phyloP scores from a whole-genome alignment of 352 stramenopile species.

The Elongisporangium undulatum region DNA sequence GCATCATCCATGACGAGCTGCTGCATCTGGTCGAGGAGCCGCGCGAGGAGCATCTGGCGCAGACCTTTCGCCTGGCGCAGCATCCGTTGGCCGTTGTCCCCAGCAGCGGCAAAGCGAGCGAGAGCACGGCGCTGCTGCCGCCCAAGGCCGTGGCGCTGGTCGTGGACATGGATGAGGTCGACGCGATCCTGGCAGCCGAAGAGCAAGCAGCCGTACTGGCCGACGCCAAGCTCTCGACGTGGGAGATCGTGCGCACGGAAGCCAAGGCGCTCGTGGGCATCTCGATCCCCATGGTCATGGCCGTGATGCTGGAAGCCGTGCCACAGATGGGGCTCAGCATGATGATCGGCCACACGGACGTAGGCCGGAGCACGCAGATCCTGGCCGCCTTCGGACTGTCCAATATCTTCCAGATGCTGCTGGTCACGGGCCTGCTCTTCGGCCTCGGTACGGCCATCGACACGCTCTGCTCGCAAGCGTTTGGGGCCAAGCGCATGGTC shows the following conservation, averaged over 20 bases:
- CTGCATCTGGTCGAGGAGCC: constrained; percentile 46
- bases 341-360: constrained; percentile 20
- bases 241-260: constrained; percentile 12
- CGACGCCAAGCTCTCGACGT: constrained; percentile 17
- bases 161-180: constrained; percentile 22
- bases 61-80: background rate
- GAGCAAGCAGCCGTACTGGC: constrained; percentile 20
- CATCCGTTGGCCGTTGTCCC: background rate
- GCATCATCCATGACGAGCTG: constrained; percentile 43
- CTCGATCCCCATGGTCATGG: constrained; percentile 8
- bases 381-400: constrained; percentile 20
- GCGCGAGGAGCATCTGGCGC: constrained; percentile 24
- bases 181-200: constrained; percentile 28
- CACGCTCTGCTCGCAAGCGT: constrained; percentile 28
- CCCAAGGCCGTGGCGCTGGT: constrained; percentile 2
- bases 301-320: constrained; percentile 6
- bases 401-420: constrained; percentile 6
- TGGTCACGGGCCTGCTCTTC: constrained; percentile 24
- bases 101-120: background rate
- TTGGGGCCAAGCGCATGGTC: constrained; percentile 21
- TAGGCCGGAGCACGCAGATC: constrained; percentile 11
- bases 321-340: constrained; percentile 8
- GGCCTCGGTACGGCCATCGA: constrained; percentile 69
- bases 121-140: constrained; percentile 20
- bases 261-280: constrained; percentile 2